Base-by-base conservation (phyloP, 1,284 basidiomycete species). In the Athelia sp. region DNA sequence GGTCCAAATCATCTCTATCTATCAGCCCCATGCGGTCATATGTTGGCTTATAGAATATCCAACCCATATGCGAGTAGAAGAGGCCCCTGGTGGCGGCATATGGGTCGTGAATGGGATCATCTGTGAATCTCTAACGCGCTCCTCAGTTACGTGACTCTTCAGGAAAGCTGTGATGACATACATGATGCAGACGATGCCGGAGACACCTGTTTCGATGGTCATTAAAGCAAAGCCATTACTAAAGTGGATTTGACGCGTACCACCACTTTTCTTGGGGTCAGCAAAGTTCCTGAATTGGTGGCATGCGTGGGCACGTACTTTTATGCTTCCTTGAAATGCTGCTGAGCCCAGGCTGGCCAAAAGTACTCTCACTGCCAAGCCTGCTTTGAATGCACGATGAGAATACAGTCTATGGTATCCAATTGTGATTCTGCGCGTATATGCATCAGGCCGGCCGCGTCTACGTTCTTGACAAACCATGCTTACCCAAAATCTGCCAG, bases 381-480 rank as follows among this genome's bases (percentile, higher is more conserved):
- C 68, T 2, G 87, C 87, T 9, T 74, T 73, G 63, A 87, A 90
- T 0, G 86, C 76, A 2, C 78, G 75, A 60, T 90, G 87, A 2
- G 85, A 87, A 69, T 87, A 90, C 18, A 90, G 66, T 22, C 87
- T 74, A 60, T 90, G 87, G 62, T 90, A 90, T 2, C 87, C 87
- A 58, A 86, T 73, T 1, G 84, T 87, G 47, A 88, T 81, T 1
- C 84, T 84, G 54, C 6, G 13, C 15, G 46, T n/a, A n/a, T n/a
- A 40, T 43, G 18, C 40, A 38, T 17, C 23, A 45, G 45, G 11
- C 9, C 3, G 21, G 48, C 40, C 32, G 40, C 26, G 46, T 22
- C 36, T 47, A 44, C 48, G 48, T 50, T 51, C 31, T n/a, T 23
- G 17, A 35, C 34, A 50, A 32, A 31, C 29, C 34, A 19, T 14